These are phyloP conservation scores for Pichia sporocuriosa DNA, from an alignment of 805 yeast species.

Conservation along the genomic window DNA sequence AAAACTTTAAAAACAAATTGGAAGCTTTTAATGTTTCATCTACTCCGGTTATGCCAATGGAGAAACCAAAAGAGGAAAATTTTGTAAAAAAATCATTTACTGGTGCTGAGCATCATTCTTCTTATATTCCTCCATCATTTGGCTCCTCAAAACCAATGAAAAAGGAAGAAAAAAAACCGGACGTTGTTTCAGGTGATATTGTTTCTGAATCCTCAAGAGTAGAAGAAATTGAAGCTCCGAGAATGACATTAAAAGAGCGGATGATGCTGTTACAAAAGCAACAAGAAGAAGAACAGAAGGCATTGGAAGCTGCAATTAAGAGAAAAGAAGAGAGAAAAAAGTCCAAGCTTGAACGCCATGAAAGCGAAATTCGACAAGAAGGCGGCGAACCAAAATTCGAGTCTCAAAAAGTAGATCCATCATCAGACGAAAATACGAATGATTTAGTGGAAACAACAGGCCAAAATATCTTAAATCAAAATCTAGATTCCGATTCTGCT, in stretches of 20 bases:
- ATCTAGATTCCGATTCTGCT: too few species aligned
- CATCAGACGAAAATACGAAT: too few species aligned
- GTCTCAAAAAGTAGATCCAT: too few species aligned
- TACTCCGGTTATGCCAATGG: conserved; percentile 34
- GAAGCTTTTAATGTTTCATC: conserved; percentile 43
- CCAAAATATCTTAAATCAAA: too few species aligned
- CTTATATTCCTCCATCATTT: conserved; percentile 45
- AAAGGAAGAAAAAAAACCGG: conserved; percentile 15
- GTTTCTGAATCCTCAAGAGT: conserved; percentile 23
- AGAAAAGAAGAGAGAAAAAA: conserved; percentile 43
- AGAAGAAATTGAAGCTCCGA: conserved; percentile 55
- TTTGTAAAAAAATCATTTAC: conserved; percentile 50
- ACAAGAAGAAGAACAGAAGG: conserved; percentile 69
- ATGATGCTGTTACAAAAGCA: conserved; percentile 76
- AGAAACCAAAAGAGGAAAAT: conserved; percentile 27
- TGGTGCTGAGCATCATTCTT: conserved; percentile 51
- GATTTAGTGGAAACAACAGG: too few species aligned
- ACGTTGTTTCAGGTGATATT: conserved; percentile 19
- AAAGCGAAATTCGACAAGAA: neutral
- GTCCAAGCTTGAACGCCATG: conserved; percentile 8
- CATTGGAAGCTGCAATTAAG: conserved; percentile 54
- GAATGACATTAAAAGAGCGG: conserved; percentile 78
- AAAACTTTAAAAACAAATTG: conserved; percentile 38
- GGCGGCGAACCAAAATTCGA: neutral
- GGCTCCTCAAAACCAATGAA: conserved; percentile 6